phyloP scores from a whole-genome alignment of 1,284 basidiomycete species.

The Trametes pubescens region DNA sequence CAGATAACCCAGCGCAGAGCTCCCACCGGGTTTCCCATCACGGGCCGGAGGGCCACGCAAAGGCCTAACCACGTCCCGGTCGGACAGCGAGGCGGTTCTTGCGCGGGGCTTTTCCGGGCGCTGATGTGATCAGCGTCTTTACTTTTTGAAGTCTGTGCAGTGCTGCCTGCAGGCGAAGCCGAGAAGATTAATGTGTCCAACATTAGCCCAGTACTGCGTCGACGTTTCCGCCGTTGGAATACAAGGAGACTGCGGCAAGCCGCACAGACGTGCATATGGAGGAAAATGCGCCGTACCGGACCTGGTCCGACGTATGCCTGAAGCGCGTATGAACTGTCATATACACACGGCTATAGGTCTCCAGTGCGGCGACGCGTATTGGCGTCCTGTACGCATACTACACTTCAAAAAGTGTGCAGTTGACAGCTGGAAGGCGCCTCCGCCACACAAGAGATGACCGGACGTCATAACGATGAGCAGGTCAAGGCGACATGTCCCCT shows the following conservation, averaged over 20 bases:
- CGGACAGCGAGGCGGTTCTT: slow-evolving; percentile 22
- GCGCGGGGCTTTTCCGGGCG: slow-evolving; percentile 9
- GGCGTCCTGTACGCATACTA: not conserved
- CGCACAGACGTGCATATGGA: slow-evolving; percentile 16
- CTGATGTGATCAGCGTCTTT: slow-evolving; percentile 21
- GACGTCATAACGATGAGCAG: slow-evolving; percentile 1
- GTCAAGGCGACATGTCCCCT: not conserved
- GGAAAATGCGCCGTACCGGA: slow-evolving; percentile 22
- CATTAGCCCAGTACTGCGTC: not conserved
- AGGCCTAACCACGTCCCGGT: slow-evolving; percentile 22
- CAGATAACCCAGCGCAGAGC: not conserved
- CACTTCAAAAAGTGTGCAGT: not conserved
- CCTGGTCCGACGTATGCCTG: not conserved
- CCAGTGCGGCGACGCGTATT: slow-evolving; percentile 1
- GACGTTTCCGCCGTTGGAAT: no score
- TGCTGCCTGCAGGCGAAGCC: not conserved
- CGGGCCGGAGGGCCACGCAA: not conserved
- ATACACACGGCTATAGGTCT: slow-evolving; percentile 6
- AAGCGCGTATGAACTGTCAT: slow-evolving; percentile 8
- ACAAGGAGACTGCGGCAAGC: slow-evolving; percentile 4
- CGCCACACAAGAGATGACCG: slow-evolving; percentile 4
- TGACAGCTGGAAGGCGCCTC: slow-evolving; percentile 10
- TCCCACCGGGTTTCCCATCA: slow-evolving; percentile 12
- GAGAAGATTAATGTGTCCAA: slow-evolving; percentile 5
- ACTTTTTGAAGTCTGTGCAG: slow-evolving; percentile 7